phyloP scores from a whole-genome alignment of 2,329 filamentous ascomycete species.

The Trichoderma arundinaceum region DNA sequence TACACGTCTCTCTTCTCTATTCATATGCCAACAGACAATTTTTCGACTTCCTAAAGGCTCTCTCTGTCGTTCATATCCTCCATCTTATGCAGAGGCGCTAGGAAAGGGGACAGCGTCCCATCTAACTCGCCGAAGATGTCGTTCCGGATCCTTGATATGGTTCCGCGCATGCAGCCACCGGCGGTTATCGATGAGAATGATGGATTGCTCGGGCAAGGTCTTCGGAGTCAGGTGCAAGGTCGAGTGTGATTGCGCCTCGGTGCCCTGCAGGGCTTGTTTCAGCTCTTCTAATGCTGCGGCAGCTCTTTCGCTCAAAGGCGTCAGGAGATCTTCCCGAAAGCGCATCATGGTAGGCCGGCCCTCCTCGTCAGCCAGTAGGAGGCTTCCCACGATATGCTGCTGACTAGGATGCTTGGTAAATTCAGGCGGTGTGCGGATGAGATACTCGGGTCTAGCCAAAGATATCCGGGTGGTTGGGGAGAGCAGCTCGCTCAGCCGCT shows the following conservation, averaged over 20 bases:
- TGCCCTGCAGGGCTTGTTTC: conserved; percentile 32
- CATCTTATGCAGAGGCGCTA: background rate
- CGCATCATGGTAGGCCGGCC: conserved; percentile 37
- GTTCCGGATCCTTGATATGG: conserved; percentile 42
- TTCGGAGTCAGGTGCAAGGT: conserved; percentile 39
- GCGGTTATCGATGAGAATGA: conserved; percentile 46
- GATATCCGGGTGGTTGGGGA: conserved; percentile 36
- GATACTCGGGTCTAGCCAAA: conserved; percentile 41
- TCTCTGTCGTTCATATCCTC: background rate
- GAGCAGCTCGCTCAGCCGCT: conserved; percentile 39
- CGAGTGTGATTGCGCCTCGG: conserved; percentile 31
- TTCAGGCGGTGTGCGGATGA: conserved; percentile 43
- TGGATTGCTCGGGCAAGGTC: conserved; percentile 39
- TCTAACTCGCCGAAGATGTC: conserved; percentile 45
- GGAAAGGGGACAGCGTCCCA: conserved; percentile 43
- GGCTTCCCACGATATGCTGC: conserved; percentile 36
- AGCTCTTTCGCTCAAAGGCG: conserved; percentile 38
- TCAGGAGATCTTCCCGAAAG: conserved; percentile 43
- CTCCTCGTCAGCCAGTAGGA: conserved; percentile 32
- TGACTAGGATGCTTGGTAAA: conserved; percentile 42
- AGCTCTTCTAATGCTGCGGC: conserved; percentile 38
- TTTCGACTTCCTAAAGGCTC: background rate
- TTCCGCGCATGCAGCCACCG: conserved; percentile 46
- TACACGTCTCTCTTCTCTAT: background rate
- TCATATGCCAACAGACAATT: background rate